Evolutionary conservation across 2,329 filamentous ascomycete species (phyloP), one percentile per base, ranked within the genome.

Genomic region (Phialophora verrucosa): DNA sequence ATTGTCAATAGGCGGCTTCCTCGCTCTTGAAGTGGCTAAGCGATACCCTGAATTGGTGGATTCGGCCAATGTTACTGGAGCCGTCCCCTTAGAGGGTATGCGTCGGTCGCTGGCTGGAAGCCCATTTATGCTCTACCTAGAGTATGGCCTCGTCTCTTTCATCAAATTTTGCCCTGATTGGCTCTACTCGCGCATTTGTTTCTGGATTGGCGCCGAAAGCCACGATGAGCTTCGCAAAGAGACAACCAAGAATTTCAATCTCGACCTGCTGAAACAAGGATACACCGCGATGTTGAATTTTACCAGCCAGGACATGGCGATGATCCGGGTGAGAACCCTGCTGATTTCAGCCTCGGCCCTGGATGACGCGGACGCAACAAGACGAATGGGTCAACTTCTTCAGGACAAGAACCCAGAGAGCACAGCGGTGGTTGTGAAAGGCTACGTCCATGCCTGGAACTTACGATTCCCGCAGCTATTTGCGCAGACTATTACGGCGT

Each of bases 341-440:
- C 32, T 58, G 7, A 27, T 65, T 20, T 59, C 51, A 11, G 63
- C 29, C 7, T 51, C 49, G 11, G 23, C 27, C 5, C 53, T 57
- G 51, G 51, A 58, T 29, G 29, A 65, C 25, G 49, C 60, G 23
- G 63, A 65, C 6, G 50, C 59, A 38, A 65, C 63, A 49, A 58
- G 27, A 47, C 44, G 27, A 17, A 38, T 17, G 20, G 50, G 51
- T 12, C 44, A n/a, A n/a, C 17, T 54, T 35, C 59, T 58, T 25
- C 49, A 53, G 31, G 20, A 10, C 14, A 29, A 51, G 6, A 54
- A 32, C 27, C 23, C 25, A 8, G 51, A 25, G 11, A 65, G 63
- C 58, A 62, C 29, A 42, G 58, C 58, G 7, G 63, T 42, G 12
- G 27, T 35, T 35, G 58, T 62, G 4, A 49, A 23, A 49, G 47